Evolutionary conservation across 257 asterid species (phyloP).

Genomic region (Marsdenia floribunda): DNA sequence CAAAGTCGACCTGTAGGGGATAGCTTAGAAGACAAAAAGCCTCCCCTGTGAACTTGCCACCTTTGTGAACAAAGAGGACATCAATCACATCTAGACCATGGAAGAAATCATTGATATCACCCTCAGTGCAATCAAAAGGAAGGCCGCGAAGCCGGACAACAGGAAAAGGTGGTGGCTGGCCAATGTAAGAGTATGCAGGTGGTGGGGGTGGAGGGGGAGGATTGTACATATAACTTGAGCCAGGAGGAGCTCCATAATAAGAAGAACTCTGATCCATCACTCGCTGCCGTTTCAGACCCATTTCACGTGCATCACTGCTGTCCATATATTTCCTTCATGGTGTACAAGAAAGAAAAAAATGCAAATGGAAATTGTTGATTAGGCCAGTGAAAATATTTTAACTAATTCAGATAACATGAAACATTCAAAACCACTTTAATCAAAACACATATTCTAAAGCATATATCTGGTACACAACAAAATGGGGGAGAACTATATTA

Average conservation of each 20-base stretch:
- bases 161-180: slow-evolving; percentile 81
- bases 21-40: slow-evolving; percentile 81
- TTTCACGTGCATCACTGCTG: slow-evolving; percentile 73
- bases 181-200: slow-evolving; percentile 51
- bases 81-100: slow-evolving; percentile 78
- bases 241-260: slow-evolving; percentile 51
- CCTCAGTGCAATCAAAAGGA: slow-evolving; percentile 85
- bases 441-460: neutral
- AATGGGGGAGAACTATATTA: neutral
- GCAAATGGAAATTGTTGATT: neutral
- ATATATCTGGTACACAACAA: neutral
- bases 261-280: slow-evolving; percentile 76
- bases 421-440: neutral
- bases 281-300: slow-evolving; percentile 88
- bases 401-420: no score
- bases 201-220: slow-evolving; percentile 67
- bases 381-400: neutral
- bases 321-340: slow-evolving; percentile 51
- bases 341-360: neutral
- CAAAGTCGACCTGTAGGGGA: slow-evolving; percentile 81
- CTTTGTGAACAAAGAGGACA: slow-evolving; percentile 70
- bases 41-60: slow-evolving; percentile 81
- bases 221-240: slow-evolving; percentile 66
- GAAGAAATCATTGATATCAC: slow-evolving; percentile 78
- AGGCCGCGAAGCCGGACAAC: slow-evolving; percentile 95